These are phyloP conservation scores for Dalbergia oliveri DNA, from an alignment of 306 rosid genomes.

Conservation along the genomic window DNA sequence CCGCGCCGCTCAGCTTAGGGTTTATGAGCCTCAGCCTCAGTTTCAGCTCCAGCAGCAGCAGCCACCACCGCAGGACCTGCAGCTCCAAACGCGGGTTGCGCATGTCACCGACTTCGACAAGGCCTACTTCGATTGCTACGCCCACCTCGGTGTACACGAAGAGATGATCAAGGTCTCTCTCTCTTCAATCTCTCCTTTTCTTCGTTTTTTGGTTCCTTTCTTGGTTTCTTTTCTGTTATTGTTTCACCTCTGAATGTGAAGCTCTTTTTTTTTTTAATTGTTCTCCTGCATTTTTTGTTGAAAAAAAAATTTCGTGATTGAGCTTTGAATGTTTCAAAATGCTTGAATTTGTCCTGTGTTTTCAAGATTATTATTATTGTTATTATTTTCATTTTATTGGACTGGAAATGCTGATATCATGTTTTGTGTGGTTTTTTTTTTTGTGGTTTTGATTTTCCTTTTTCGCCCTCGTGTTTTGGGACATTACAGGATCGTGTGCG, in stretches of 20 bases:
- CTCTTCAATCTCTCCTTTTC: neutral
- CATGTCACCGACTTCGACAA: constrained; percentile 61
- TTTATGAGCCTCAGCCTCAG: constrained; percentile 44
- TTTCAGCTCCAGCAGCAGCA: neutral
- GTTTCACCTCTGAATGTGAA: neutral
- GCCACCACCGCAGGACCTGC: neutral
- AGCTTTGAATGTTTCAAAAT: neutral
- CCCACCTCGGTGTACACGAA: constrained; percentile 83
- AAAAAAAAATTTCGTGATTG: neutral
- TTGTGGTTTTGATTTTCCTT: neutral
- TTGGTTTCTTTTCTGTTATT: neutral
- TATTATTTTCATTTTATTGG: neutral
- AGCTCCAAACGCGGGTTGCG: constrained; percentile 20
- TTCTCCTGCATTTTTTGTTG: neutral
- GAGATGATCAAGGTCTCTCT: constrained; percentile 82
- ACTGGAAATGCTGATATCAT: constrained; percentile 1
- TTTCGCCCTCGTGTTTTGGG: neutral
- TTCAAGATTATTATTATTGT: neutral
- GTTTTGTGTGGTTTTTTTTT: neutral
- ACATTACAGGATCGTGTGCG: constrained; percentile 67
- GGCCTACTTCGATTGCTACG: constrained; percentile 76
- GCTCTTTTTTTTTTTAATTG: too few relatives aligned
- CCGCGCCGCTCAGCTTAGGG: constrained; percentile 39
- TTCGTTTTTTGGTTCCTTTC: neutral
- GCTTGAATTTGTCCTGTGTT: neutral